phyloP scores from a whole-genome alignment of 495 filamentous ascomycete species.

The Penicillium canescens region DNA sequence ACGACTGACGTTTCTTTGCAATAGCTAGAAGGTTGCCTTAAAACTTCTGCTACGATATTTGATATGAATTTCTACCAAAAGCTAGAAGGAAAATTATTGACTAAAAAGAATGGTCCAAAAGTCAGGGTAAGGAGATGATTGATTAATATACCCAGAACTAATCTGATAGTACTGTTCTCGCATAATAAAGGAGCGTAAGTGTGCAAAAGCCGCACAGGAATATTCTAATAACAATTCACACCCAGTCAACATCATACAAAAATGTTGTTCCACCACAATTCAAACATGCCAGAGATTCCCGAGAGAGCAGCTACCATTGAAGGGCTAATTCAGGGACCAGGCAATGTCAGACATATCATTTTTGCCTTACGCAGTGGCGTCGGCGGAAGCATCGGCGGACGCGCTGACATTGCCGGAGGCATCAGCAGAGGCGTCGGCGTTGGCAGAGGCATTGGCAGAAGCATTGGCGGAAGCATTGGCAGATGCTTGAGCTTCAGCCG shows the following conservation, averaged over 20 bases:
- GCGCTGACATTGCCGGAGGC: background rate
- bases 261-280: background rate
- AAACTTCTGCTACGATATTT: too few relatives aligned
- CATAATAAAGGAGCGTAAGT: constrained; percentile 14
- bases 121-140: background rate
- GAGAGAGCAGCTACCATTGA: background rate
- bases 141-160: constrained; percentile 4
- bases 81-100: too few relatives aligned
- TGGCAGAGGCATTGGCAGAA: constrained; percentile 2
- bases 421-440: constrained; percentile 1
- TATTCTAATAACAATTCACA: constrained; percentile 9
- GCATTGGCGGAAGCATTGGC: background rate
- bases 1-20: too few relatives aligned
- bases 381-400: constrained; percentile 7
- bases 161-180: background rate
- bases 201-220: constrained; percentile 11
- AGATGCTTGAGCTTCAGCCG: background rate
- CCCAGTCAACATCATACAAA: constrained; percentile 8
- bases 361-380: constrained; percentile 1
- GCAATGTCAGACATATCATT: background rate
- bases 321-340: background rate
- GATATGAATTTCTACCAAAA: too few relatives aligned
- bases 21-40: too few relatives aligned
- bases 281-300: background rate
- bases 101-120: background rate